Percentiles rank a stretch among this genome's conserved stretches.
phyloP scores from a whole-genome alignment of 306 rosid genomes.

The Dryas octopetala region DNA sequence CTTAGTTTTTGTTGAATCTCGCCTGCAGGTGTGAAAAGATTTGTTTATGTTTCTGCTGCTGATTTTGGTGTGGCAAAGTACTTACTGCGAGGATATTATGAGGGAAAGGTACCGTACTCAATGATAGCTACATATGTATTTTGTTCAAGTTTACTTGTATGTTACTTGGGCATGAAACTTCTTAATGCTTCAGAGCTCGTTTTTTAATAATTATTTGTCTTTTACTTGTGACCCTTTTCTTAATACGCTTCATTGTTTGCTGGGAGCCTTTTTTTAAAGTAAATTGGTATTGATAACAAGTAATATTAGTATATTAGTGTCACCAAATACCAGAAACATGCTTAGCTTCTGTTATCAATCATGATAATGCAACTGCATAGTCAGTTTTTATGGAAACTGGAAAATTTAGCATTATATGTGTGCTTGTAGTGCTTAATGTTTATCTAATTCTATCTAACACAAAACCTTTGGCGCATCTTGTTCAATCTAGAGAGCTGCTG shows the following conservation, averaged over 20 bases:
- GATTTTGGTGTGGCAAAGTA: conserved; percentile 85
- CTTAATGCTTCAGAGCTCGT: neutral
- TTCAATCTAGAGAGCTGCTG: conserved; percentile 80
- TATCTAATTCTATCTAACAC: conserved; percentile 17
- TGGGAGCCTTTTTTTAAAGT: neutral
- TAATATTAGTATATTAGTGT: neutral
- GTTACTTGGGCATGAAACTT: neutral
- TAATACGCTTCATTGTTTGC: neutral
- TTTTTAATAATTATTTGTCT: neutral
- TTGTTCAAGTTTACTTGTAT: neutral
- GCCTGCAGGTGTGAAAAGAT: conserved; percentile 81
- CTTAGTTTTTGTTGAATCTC: conserved; percentile 11
- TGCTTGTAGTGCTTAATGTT: neutral
- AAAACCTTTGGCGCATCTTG: conserved; percentile 15
- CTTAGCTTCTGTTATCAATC: neutral
- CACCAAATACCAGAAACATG: neutral
- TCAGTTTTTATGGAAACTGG: neutral
- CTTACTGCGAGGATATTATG: conserved; percentile 77
- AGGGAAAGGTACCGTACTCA: conserved; percentile 74
- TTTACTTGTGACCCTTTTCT: neutral
- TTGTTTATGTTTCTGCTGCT: conserved; percentile 91
- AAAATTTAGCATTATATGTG: neutral
- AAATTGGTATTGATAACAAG: neutral
- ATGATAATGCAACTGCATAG: neutral
- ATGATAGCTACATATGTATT: neutral